Evolutionary conservation across 2,329 filamentous ascomycete species (phyloP), one percentile per base, ranked within the genome.

Genomic region (Nigrospora sphaerica): DNA sequence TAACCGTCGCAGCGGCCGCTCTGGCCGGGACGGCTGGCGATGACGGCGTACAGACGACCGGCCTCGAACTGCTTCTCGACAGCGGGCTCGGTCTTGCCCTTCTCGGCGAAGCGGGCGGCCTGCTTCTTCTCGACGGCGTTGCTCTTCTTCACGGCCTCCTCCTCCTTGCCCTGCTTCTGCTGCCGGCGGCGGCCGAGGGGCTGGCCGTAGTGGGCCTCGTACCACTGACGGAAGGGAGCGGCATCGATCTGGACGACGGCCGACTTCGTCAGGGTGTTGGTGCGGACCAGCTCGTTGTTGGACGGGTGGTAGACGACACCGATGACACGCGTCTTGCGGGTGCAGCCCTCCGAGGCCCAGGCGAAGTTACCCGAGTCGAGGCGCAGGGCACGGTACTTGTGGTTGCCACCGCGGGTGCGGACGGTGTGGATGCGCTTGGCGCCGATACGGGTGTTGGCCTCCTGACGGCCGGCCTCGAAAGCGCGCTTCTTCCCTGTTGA

Each of bases 251-350:
- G 93, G 72, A 98, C 88, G 68, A 98, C 88, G 77, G 93, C 93
- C 69, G 89, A 89, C 80, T 91, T 95, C 82, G 93, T 98, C 72
- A 98, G 83, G 79, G 93, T 97, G 86, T 98, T 98, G 76, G 93
- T 98, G 70, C 93, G 93, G 81, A 98, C 91, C 64, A 98, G 84
- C 80, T 98, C 93, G 89, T 98, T 98, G 91, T 98, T 98, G 73
- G 92, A 96, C 55, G 93, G 95, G 78, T 98, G 95, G 88, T 90
- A 98, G 71, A 85, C 86, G 77, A 98, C 95, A 67, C 80, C 90
- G 73, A 98, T 96, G 73, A 98, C 88, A 81, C 95, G 93, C 75
- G 88, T 90, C 86, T 98, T 98, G 85, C 93, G 92, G 76, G 92
- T 88, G 75, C 90, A 80, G 68, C 92, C 91, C 83, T 98, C 93